Conservation (phyloP, 169 alveolate genomes). For the Plasmodium malariae region DNA sequence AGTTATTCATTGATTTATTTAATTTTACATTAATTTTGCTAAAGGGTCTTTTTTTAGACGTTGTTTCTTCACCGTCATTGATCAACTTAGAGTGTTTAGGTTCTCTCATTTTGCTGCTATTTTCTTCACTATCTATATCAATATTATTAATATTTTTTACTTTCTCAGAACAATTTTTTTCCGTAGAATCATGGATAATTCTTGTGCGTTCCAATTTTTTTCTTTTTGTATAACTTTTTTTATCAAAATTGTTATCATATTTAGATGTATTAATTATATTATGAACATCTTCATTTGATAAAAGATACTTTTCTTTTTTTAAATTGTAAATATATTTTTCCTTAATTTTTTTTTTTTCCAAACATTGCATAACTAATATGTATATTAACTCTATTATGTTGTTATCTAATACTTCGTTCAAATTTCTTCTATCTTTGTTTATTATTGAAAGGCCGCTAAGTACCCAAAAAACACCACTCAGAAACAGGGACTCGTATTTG, state of each 20-base stretch:
- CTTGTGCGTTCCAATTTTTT: not conserved
- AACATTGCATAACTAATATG: slow-evolving; percentile 48
- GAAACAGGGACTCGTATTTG: slow-evolving; percentile 53
- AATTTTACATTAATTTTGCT: not conserved
- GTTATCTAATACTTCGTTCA: slow-evolving; percentile 30
- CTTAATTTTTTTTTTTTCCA: slow-evolving; percentile 53
- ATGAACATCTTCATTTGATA: slow-evolving; percentile 44
- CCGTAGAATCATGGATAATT: not conserved
- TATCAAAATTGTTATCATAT: not conserved
- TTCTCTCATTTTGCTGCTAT: not conserved
- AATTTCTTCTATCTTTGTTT: slow-evolving; percentile 18
- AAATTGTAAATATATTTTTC: slow-evolving; percentile 35
- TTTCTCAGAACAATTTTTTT: not conserved
- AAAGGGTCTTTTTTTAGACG: too few relatives aligned
- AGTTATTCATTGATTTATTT: not conserved
- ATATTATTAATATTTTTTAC: not conserved
- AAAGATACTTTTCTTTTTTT: slow-evolving; percentile 36
- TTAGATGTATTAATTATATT: slow-evolving; percentile 8
- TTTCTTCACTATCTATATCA: not conserved
- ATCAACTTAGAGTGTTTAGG: not conserved
- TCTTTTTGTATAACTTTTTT: not conserved
- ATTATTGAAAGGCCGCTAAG: slow-evolving; percentile 35
- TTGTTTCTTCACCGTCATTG: not conserved
- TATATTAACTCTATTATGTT: slow-evolving; percentile 41
- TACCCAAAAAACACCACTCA: slow-evolving; percentile 68